phyloP scores from a whole-genome alignment of 192 early-diverging fungal species.

The Lobosporangium transversale region DNA sequence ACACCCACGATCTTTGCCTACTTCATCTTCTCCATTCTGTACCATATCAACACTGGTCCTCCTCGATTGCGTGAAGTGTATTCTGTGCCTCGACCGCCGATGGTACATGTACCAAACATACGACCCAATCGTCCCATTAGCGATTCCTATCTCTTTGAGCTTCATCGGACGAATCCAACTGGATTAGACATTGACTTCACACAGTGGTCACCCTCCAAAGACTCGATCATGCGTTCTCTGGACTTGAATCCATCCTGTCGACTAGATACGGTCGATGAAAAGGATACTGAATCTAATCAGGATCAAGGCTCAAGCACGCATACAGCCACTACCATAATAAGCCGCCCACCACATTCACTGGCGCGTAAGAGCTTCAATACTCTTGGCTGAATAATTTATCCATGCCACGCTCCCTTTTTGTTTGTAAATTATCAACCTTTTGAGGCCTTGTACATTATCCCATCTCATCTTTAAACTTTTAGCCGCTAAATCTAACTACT shows the following conservation, averaged over 20 bases:
- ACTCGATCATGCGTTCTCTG: background rate
- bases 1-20: conserved; percentile 47
- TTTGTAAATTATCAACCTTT: too few relatives aligned
- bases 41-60: conserved; percentile 24
- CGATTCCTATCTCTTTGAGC: conserved; percentile 39
- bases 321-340: background rate
- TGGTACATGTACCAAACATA: conserved; percentile 23
- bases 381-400: background rate
- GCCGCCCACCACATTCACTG: background rate
- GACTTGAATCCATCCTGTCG: conserved; percentile 11
- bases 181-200: background rate
- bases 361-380: background rate
- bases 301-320: background rate
- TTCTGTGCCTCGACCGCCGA: conserved; percentile 18
- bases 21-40: conserved; percentile 46
- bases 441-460: too few relatives aligned
- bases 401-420: too few relatives aligned
- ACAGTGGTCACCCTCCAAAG: conserved; percentile 6
- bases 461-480: too few relatives aligned
- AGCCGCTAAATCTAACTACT: too few relatives aligned
- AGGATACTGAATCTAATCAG: background rate
- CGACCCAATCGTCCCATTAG: conserved; percentile 8
- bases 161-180: conserved; percentile 6
- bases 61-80: conserved; percentile 15
- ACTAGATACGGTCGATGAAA: background rate